These are phyloP conservation scores for Boletus reticulatus DNA, from an alignment of 768 basidiomycete species.

Conservation along the genomic window DNA sequence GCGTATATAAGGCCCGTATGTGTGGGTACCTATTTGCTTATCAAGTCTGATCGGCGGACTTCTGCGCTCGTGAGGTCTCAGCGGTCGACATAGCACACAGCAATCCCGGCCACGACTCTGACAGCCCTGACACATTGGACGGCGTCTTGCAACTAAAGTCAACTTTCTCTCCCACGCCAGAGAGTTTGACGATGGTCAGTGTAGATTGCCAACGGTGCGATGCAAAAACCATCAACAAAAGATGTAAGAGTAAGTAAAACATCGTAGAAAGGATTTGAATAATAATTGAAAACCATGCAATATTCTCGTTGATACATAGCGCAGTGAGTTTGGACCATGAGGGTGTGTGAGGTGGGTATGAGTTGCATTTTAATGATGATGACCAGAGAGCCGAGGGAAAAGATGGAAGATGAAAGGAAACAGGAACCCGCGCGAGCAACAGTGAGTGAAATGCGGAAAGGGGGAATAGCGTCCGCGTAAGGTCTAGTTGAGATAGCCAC, in stretches of 20 bases:
- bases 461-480: neutral
- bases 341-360: slow-evolving; percentile 23
- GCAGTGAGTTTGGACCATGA: slow-evolving; percentile 21
- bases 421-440: neutral
- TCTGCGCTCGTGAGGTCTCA: too few relatives aligned
- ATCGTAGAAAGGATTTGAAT: neutral
- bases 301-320: slow-evolving; percentile 31
- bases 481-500: slow-evolving; percentile 90
- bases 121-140: too few relatives aligned
- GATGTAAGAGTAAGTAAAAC: too few relatives aligned
- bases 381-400: slow-evolving; percentile 4
- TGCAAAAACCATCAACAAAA: neutral
- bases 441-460: neutral
- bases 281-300: slow-evolving; percentile 17
- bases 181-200: slow-evolving; percentile 4
- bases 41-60: too few relatives aligned
- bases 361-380: slow-evolving; percentile 11
- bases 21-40: too few relatives aligned
- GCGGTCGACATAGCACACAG: too few relatives aligned
- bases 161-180: too few relatives aligned
- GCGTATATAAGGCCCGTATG: too few relatives aligned
- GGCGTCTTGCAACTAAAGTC: too few relatives aligned
- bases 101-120: too few relatives aligned
- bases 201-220: slow-evolving; percentile 16
- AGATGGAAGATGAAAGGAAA: neutral